A percentile compares a stretch with the other conserved stretches of the same genome.
Conservation (phyloP, 441 rosid genomes). For the Macaranga tanarius region DNA sequence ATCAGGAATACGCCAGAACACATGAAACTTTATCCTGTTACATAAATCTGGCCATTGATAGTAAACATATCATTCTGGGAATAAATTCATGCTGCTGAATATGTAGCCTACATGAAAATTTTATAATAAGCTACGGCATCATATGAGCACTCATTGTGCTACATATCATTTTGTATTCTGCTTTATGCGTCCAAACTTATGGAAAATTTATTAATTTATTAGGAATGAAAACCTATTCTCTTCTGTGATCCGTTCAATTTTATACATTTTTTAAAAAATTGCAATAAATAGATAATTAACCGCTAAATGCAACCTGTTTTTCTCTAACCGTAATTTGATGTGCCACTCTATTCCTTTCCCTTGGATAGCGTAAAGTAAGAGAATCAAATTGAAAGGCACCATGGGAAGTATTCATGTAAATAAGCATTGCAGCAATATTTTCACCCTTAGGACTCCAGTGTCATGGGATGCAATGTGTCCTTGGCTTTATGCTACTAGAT, state of each 20-base stretch:
- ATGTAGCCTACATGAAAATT: neutral
- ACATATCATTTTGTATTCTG: neutral
- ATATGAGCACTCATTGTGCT: neutral
- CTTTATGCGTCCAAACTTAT: neutral
- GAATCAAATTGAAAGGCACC: neutral
- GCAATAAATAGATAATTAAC: too few species aligned
- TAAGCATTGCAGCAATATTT: neutral
- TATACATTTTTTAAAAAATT: neutral
- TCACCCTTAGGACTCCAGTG: neutral
- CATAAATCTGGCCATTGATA: neutral
- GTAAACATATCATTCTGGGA: slow-evolving; percentile 1
- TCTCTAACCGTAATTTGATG: too few species aligned
- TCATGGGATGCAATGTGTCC: neutral
- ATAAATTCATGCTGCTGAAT: neutral
- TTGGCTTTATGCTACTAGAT: neutral
- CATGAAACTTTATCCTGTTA: neutral
- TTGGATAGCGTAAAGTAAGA: neutral
- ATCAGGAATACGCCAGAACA: neutral
- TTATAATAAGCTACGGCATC: slow-evolving; percentile 1
- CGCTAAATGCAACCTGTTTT: too few species aligned
- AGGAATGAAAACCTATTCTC: neutral
- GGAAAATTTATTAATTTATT: neutral
- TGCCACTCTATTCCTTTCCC: neutral
- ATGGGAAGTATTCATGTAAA: neutral
- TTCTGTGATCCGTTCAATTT: neutral